Base-by-base conservation (phyloP, 2,329 filamentous ascomycete genomes). In the Talaromyces sp. region DNA sequence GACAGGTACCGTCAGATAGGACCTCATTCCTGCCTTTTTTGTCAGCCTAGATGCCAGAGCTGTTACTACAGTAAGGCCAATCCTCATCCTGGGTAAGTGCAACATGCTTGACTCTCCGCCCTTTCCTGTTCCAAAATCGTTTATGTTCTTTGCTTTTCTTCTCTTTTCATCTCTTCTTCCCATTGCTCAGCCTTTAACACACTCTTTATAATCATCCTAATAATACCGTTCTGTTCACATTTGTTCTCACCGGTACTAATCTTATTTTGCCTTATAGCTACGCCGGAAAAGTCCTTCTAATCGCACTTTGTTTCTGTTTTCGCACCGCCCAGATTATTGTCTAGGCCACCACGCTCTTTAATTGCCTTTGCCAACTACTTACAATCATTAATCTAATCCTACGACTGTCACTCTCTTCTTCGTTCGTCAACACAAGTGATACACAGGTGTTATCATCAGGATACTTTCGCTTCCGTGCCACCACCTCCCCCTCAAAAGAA, bases 321-420 rank as follows among this genome's bases (percentile, higher is more conserved):
- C 68, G 68, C 73, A 72, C 71, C 72, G 72, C 71, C 66, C 66
- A 69, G 73, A 74, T 74, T 78, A 75, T 77, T 68, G 67, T 76
- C 75, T 73, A 69, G 71, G 70, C 75, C 76, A 76, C 70, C 77
- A 73, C 72, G 76, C 73, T 71, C 68, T 81, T 81, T 78, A 79
- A 77, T 79, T 67, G 63, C 66, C 65, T 68, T 72, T 75, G 28
- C 82, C 81, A 84, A 84, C 83, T 84, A 84, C 80, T 81, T 79
- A 79, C 83, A 77, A 76, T 86, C 83, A 74, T 82, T 84, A 63
- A 79, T 59, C 44, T 77, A 76, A 76, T 73, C 66, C 66, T 67
- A 74, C 77, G 80, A 80, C 77, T 78, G 75, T 80, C 83, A 79
- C 75, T 85, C 81, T 76, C 77, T 81, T 73, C 68, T 70, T 70